Evolutionary conservation across 2,329 filamentous ascomycete species (phyloP), one percentile per base, ranked within the genome.

Genomic region (Reticulascus tulasneorum): DNA sequence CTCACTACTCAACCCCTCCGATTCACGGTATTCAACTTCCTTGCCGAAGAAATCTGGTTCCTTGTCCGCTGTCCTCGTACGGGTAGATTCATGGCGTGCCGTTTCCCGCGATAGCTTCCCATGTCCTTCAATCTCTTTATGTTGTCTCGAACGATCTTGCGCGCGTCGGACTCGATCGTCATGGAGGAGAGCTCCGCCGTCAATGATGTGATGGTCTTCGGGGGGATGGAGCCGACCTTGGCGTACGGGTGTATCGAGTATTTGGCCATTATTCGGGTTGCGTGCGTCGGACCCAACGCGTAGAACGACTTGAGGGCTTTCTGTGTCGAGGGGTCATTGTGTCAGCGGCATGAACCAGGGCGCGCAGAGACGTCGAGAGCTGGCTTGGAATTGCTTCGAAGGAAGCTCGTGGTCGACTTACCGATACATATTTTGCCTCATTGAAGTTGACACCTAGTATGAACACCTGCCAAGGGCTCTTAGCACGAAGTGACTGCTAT

Each of bases 11-110:
- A 70, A 35, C 62, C 62, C 35, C 46, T 50, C 40, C 74, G 66
- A 45, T 79, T 68, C 26, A 81, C 53, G 45, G 56, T 65, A 60
- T 85, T 85, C 56, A 84, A 62, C 56, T 73, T 82, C 59, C 68
- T 75, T 29, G 79, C 70, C 18, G 70, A 81, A 45, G 65, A 56
- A 46, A 73, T 82, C 62, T 84, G 91, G 57, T 71, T 86, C 58
- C 86, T 82, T 41, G 93, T 97, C 52, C 75, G 79, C 67, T 98
- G 93, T 50, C 93, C 93, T 49, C 93, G 77, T 35, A 93, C 91
- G 5, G 93, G 93, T 66, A 97, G 65, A 42, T 83, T 79, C 84
- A 97, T 90, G 38, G 91, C 91, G 69, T 98, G 93, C 48, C 93
- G 73, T 60, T 86, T 82, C 47, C 93, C 93, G 35, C 93, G 73